Conservation (phyloP, 768 basidiomycete species). For the Strobilomyces confusus region DNA sequence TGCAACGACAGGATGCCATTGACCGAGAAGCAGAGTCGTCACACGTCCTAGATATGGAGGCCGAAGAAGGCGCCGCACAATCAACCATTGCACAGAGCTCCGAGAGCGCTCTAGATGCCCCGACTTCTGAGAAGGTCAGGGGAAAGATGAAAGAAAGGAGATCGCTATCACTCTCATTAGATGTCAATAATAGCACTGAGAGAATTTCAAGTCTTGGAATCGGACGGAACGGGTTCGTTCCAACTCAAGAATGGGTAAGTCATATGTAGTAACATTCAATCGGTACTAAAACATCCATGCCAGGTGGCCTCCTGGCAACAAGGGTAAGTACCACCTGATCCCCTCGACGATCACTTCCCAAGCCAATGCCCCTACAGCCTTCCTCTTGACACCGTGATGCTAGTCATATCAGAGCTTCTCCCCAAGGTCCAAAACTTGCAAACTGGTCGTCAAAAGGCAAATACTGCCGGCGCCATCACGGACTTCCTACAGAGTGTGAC, state of each 20-base stretch:
- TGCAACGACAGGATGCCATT: slow-evolving; percentile 47
- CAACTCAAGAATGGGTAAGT: slow-evolving; percentile 94
- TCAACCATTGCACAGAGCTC: slow-evolving; percentile 43
- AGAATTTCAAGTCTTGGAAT: slow-evolving; percentile 64
- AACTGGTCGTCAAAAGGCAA: slow-evolving; percentile 56
- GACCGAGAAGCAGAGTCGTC: slow-evolving; percentile 23
- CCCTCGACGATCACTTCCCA: not conserved
- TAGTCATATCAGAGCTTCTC: slow-evolving; percentile 83
- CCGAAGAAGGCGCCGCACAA: slow-evolving; percentile 24
- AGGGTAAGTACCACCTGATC: slow-evolving; percentile 51
- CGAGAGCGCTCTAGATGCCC: slow-evolving; percentile 32
- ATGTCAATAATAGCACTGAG: slow-evolving; percentile 53
- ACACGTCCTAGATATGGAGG: slow-evolving; percentile 6
- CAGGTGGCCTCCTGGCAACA: slow-evolving; percentile 94
- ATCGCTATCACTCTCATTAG: slow-evolving; percentile 50
- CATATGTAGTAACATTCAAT: not conserved
- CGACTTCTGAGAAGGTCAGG: slow-evolving; percentile 78
- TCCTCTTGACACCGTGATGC: slow-evolving; percentile 82
- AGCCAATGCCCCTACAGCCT: slow-evolving; percentile 45
- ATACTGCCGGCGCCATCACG: slow-evolving; percentile 63
- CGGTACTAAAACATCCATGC: not conserved
- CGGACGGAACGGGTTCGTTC: slow-evolving; percentile 88
- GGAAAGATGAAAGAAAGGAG: slow-evolving; percentile 86
- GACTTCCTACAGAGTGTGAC: slow-evolving; percentile 71
- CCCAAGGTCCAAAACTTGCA: slow-evolving; percentile 84